These are phyloP conservation scores for Boletus subluridellus DNA, from an alignment of 1,284 basidiomycete genomes.

Conservation along the genomic window DNA sequence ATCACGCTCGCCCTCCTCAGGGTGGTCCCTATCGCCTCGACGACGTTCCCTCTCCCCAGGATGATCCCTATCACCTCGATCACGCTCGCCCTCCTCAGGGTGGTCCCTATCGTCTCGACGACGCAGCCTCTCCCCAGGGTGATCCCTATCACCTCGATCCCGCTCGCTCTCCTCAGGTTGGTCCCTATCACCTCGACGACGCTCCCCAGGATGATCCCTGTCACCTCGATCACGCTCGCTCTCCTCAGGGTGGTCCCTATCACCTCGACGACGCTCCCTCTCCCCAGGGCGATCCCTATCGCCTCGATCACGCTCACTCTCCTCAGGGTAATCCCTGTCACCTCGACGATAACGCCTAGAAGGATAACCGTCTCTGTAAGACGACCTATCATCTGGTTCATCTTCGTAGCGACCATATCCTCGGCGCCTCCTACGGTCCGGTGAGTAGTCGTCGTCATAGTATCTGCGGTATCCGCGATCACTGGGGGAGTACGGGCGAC, in stretches of 20 bases:
- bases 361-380: not conserved
- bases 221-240: too few relatives aligned
- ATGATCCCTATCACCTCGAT: not conserved
- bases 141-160: too few relatives aligned
- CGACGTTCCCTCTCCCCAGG: not conserved
- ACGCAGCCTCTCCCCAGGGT: not conserved
- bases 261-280: too few relatives aligned
- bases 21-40: not conserved
- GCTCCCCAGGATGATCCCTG: too few relatives aligned
- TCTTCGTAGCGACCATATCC: conserved; percentile 1
- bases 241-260: too few relatives aligned
- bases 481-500: conserved; percentile 9
- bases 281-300: not conserved
- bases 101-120: not conserved
- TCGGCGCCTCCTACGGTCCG: not conserved
- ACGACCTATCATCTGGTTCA: conserved; percentile 6
- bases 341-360: not conserved
- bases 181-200: too few relatives aligned
- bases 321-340: not conserved
- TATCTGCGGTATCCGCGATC: conserved; percentile 10
- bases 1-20: too few relatives aligned
- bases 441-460: conserved; percentile 14
- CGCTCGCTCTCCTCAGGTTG: too few relatives aligned
- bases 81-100: too few relatives aligned
- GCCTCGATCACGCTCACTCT: too few relatives aligned